Evolutionary conservation across 1,139 yeast species (phyloP), one percentile per base, ranked within the genome.

Genomic region (Suhomyces taliae): DNA sequence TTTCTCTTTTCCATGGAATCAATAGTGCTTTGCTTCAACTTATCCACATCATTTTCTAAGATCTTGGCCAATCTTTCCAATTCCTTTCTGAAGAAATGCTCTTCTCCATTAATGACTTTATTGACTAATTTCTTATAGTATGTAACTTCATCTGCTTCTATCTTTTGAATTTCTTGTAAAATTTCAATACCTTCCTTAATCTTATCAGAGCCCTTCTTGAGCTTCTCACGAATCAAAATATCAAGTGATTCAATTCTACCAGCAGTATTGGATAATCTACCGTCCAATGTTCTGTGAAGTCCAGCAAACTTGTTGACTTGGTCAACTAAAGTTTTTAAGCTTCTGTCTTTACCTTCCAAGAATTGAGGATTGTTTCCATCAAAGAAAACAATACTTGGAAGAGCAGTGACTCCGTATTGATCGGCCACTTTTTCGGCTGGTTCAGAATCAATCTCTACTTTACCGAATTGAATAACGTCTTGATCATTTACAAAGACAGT

Each of bases 341-440:
- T 61, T 45, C 83, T 70, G 12, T 69, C 73, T 2, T 81, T 82
- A 39, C 59, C 56, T 53, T 69, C 78, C 29, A 55, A 39, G 14
- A 63, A 58, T 36, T 83, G 83, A 38, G 64, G 68, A 36, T 59
- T 60, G 3, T 46, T 37, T 15, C 50, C 46, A 46, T 65, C 69
- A 56, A 85, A 76, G 48, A 68, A 77, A 36, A 83, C 56, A 27
- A 85, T 64, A 2, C 85, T 75, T 11, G 91, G 93, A 59, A 72
- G 76, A 3, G 70, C 65, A 8, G 64, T 54, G 45, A 85, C 64
- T 1, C 67, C 70, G 60, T 72, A 84, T 51, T 67, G 70, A 8
- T 62, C 65, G 47, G 69, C 66, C 38, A 81, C 58, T 46, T 69
- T 69, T 24, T 73, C 75, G 5, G 76, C 72, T 24, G 72, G 66